A percentile compares a stretch with the other conserved stretches of the same genome.
These are phyloP conservation scores for Uronychia binucleata DNA, from an alignment of 73 alveolate genomes.

Conservation along the genomic window DNA sequence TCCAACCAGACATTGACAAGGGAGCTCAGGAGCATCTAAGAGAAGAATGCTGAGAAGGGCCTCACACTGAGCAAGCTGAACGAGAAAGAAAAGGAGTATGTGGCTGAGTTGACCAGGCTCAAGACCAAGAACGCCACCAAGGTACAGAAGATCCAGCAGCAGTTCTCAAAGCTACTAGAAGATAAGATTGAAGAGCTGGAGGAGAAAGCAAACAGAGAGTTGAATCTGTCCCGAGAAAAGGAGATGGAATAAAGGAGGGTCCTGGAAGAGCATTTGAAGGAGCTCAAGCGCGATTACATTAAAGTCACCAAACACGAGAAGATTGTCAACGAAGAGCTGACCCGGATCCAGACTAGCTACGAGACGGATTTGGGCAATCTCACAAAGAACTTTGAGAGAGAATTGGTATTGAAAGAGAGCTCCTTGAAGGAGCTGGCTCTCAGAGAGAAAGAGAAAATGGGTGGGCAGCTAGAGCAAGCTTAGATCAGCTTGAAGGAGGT, in stretches of 20 bases:
- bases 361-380: not conserved
- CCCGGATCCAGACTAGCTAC: not conserved
- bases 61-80: not conserved
- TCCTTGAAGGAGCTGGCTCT: not conserved
- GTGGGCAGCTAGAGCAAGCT: not conserved
- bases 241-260: not conserved
- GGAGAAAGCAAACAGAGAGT: not conserved
- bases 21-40: not conserved
- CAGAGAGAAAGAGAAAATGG: not conserved
- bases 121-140: not conserved
- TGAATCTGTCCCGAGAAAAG: not conserved
- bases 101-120: not conserved
- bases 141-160: not conserved
- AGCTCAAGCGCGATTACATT: not conserved
- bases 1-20: not conserved
- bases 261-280: not conserved
- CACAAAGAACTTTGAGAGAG: not conserved
- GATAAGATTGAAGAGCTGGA: slow-evolving; percentile 2
- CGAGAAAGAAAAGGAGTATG: not conserved
- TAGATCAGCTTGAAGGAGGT: not conserved
- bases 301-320: slow-evolving; percentile 3
- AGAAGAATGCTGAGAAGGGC: not conserved
- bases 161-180: not conserved
- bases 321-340: slow-evolving; percentile 6
- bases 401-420: not conserved